Evolutionary conservation across 805 yeast genomes (phyloP).

Genomic region (Teunomyces aglyptinius): DNA sequence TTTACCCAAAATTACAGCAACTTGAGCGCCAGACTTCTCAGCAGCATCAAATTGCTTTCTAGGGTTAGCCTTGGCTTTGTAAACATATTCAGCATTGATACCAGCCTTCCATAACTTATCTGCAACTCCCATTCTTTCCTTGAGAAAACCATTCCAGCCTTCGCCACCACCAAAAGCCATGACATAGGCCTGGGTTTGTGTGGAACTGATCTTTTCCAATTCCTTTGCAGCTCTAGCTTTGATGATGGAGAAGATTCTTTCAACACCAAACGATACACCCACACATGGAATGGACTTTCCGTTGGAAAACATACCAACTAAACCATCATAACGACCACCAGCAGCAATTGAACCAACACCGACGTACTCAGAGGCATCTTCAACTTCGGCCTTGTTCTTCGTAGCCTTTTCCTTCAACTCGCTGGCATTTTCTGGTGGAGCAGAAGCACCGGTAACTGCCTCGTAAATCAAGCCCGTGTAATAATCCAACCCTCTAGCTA

Average conservation of each 20-base stretch:
- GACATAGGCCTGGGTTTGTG: slow-evolving; percentile 88
- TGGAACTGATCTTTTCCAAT: slow-evolving; percentile 67
- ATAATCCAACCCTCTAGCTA: slow-evolving; percentile 97
- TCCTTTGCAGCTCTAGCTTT: slow-evolving; percentile 66
- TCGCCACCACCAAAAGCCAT: slow-evolving; percentile 99
- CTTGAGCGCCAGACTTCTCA: slow-evolving; percentile 85
- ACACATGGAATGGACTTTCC: slow-evolving; percentile 96
- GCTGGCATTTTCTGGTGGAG: slow-evolving; percentile 84
- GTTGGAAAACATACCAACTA: slow-evolving; percentile 94
- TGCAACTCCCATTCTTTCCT: slow-evolving; percentile 87
- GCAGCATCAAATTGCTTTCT: slow-evolving; percentile 98
- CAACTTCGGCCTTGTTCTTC: slow-evolving; percentile 53
- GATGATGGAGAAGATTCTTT: slow-evolving; percentile 86
- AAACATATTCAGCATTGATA: slow-evolving; percentile 86
- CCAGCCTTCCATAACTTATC: slow-evolving; percentile 84
- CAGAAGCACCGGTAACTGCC: slow-evolving; percentile 91
- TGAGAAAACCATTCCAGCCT: slow-evolving; percentile 89
- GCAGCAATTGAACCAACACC: slow-evolving; percentile 99
- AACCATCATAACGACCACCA: slow-evolving; percentile 96
- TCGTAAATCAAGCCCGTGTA: slow-evolving; percentile 97
- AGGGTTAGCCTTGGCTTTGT: slow-evolving; percentile 90
- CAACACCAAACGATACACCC: slow-evolving; percentile 96
- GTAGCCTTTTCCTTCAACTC: slow-evolving; percentile 54
- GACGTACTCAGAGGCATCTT: slow-evolving; percentile 93
- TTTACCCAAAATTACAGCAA: slow-evolving; percentile 92